These are phyloP conservation scores for Hypoxylon lienhwacheense DNA, from an alignment of 495 filamentous ascomycete species.

Conservation along the genomic window DNA sequence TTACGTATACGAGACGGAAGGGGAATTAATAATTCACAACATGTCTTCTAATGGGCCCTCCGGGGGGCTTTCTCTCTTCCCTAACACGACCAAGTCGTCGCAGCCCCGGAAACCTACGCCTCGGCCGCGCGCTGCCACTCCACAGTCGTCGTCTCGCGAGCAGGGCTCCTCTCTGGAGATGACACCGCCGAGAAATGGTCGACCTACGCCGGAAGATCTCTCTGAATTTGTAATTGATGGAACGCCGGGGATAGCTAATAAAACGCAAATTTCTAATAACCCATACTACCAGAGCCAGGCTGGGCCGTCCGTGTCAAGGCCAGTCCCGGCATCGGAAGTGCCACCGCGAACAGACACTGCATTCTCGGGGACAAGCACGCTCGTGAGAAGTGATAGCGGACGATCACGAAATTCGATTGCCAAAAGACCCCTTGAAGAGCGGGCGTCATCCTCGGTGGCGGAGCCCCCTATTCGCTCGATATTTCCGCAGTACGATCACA, in stretches of 20 bases:
- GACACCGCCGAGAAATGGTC: conserved; percentile 38
- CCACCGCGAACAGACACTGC: conserved; percentile 51
- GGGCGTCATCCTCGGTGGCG: conserved; percentile 34
- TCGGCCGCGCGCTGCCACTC: conserved; percentile 43
- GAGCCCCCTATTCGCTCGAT: conserved; percentile 56
- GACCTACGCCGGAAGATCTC: conserved; percentile 41
- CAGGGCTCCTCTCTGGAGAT: conserved; percentile 39
- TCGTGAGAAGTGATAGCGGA: conserved; percentile 52
- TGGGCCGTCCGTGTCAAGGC: conserved; percentile 45
- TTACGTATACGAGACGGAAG: conserved; percentile 1
- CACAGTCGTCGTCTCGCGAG: conserved; percentile 39
- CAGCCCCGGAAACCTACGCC: conserved; percentile 45
- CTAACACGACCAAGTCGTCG: conserved; percentile 41
- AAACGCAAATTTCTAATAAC: conserved; percentile 31
- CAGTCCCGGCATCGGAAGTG: conserved; percentile 39
- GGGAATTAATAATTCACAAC: conserved; percentile 9
- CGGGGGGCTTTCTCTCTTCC: conserved; percentile 57
- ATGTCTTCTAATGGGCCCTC: conserved; percentile 42
- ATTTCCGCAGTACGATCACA: conserved; percentile 79
- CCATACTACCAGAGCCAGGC: conserved; percentile 35
- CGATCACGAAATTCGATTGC: conserved; percentile 52
- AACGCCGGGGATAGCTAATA: conserved; percentile 26
- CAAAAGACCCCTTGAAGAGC: conserved; percentile 46
- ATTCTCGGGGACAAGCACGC: conserved; percentile 54
- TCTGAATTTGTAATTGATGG: conserved; percentile 42